Evolutionary conservation across 1,284 basidiomycete species (phyloP).

Genomic region (Leccinum pachyderme): DNA sequence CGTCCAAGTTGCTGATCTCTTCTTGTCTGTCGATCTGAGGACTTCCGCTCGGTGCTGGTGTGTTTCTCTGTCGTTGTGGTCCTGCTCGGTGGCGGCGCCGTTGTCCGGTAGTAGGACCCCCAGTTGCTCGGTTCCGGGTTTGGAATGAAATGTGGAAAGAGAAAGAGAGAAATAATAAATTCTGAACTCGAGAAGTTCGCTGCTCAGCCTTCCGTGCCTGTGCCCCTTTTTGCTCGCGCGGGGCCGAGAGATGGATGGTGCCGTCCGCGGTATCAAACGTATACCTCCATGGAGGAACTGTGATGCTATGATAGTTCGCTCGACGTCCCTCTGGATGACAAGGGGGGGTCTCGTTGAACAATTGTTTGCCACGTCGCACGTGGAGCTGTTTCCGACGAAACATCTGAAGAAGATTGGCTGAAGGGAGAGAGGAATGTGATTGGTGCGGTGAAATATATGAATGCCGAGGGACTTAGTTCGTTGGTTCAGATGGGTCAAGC

Average conservation of each 20-base stretch:
- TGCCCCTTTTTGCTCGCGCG: neutral
- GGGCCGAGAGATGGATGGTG: neutral
- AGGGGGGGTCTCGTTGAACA: neutral
- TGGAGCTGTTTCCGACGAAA: neutral
- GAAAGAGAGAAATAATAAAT: neutral
- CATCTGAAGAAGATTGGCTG: neutral
- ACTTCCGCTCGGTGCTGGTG: no score
- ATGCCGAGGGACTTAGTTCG: neutral
- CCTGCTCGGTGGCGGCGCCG: neutral
- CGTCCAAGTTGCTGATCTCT: neutral
- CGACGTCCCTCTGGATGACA: neutral
- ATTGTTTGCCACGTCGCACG: neutral
- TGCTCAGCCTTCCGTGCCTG: neutral
- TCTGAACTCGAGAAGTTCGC: neutral
- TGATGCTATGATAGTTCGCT: neutral
- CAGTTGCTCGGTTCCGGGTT: neutral
- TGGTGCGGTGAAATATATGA: slow-evolving; percentile 1
- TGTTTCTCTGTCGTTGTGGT: neutral
- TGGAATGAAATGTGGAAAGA: neutral
- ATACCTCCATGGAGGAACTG: neutral
- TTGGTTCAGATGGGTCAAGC: slow-evolving; percentile 8
- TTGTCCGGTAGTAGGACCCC: neutral
- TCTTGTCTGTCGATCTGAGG: neutral
- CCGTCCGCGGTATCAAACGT: neutral
- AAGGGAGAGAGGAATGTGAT: neutral